phyloP scores from a whole-genome alignment of 1,139 yeast genomes.

The Arxiozyma telluris region DNA sequence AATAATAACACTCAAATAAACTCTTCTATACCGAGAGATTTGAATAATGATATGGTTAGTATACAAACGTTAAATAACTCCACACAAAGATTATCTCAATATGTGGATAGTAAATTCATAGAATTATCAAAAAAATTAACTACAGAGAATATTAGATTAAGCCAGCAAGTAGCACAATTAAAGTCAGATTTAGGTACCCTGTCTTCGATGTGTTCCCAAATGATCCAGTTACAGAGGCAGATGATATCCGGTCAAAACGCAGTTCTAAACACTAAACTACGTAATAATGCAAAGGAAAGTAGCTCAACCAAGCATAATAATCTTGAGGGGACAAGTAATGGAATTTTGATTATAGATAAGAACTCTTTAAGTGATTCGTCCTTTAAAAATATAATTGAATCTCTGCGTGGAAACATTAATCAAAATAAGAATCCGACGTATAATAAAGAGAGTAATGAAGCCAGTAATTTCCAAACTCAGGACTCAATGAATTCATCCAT shows the following conservation, averaged over 20 bases:
- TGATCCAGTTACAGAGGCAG: slow-evolving; percentile 23
- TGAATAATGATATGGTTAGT: not conserved
- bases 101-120: slow-evolving; percentile 19
- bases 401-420: not conserved
- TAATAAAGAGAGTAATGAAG: not conserved
- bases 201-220: slow-evolving; percentile 22
- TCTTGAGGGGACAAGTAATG: not conserved
- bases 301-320: not conserved
- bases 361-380: not conserved
- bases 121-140: slow-evolving; percentile 24
- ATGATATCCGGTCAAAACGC: slow-evolving; percentile 8
- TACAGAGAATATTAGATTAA: slow-evolving; percentile 25
- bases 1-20: not conserved
- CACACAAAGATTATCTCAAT: slow-evolving; percentile 2
- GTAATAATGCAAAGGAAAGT: not conserved
- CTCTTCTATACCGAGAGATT: not conserved
- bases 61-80: not conserved
- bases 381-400: not conserved
- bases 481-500: not conserved
- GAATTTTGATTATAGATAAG: slow-evolving; percentile 1
- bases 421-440: not conserved
- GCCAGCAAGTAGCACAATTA: slow-evolving; percentile 24
- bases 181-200: slow-evolving; percentile 22
- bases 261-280: not conserved
- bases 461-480: not conserved